Evolutionary conservation across 2,329 filamentous ascomycete species (phyloP).

Genomic region (Lachnellula hyalina): DNA sequence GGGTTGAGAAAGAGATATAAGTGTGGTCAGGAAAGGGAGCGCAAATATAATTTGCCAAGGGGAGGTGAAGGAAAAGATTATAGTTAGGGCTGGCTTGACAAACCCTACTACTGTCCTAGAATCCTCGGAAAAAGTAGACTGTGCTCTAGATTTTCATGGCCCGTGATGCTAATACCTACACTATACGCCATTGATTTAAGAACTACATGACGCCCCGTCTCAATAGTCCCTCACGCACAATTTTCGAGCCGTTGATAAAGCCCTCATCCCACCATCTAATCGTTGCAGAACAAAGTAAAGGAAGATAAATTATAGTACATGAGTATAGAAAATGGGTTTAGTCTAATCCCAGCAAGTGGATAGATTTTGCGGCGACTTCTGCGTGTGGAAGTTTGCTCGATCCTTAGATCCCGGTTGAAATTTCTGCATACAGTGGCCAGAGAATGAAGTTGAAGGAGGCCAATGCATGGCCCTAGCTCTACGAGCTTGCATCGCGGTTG

Average conservation of each 20-base stretch:
- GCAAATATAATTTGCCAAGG: not conserved
- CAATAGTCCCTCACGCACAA: conserved; percentile 7
- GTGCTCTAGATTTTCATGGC: conserved; percentile 24
- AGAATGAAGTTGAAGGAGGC: conserved; percentile 4
- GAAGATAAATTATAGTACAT: conserved; percentile 19
- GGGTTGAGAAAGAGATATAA: conserved; percentile 4
- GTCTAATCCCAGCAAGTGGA: conserved; percentile 1
- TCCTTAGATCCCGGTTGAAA: not conserved
- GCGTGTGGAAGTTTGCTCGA: not conserved
- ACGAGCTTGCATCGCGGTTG: conserved; percentile 64
- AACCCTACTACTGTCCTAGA: too few relatives aligned
- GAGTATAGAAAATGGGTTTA: conserved; percentile 8
- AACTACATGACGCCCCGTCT: conserved; percentile 8
- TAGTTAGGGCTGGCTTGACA: too few relatives aligned
- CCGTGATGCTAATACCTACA: conserved; percentile 21
- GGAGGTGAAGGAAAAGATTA: too few relatives aligned
- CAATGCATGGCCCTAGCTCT: conserved; percentile 5
- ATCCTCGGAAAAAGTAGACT: not conserved
- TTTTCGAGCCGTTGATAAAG: conserved; percentile 3
- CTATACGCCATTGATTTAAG: conserved; percentile 16
- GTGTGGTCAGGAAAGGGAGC: conserved; percentile 4
- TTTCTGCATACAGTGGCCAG: conserved; percentile 1
- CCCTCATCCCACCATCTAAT: conserved; percentile 16
- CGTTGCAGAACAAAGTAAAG: conserved; percentile 6
- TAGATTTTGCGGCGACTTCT: not conserved